Conservation (phyloP, 2,329 filamentous ascomycete genomes). For the Colletotrichum simmondsii region DNA sequence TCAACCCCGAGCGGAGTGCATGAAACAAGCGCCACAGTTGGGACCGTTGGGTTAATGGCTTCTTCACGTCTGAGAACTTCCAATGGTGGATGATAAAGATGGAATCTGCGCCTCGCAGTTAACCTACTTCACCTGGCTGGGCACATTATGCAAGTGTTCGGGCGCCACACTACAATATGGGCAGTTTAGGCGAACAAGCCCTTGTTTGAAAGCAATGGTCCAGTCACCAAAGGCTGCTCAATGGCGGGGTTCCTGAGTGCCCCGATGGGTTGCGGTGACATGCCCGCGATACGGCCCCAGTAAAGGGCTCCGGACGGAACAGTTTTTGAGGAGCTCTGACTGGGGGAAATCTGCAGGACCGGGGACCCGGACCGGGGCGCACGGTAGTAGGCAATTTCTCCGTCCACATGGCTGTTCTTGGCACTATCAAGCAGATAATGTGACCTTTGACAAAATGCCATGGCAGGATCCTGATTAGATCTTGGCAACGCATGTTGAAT, state of each 20-base stretch:
- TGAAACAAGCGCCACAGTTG: background rate
- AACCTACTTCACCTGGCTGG: background rate
- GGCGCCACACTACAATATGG: conserved; percentile 17
- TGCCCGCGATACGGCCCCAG: background rate
- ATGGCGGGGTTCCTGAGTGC: background rate
- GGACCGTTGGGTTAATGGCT: background rate
- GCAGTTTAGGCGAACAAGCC: conserved; percentile 1
- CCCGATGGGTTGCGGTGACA: background rate
- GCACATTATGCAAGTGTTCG: conserved; percentile 4
- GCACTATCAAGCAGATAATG: conserved; percentile 19
- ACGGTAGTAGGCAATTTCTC: conserved; percentile 20
- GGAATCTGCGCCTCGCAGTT: background rate
- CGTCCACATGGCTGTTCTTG: conserved; percentile 25
- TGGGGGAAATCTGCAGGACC: conserved; percentile 18
- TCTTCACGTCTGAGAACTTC: background rate
- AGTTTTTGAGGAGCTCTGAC: conserved; percentile 8
- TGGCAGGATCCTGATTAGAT: conserved; percentile 5
- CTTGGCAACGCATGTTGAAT: background rate
- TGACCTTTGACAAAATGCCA: background rate
- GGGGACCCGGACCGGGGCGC: conserved; percentile 14
- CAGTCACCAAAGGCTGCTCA: background rate
- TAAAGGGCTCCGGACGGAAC: background rate
- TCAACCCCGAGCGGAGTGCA: background rate
- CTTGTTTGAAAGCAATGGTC: background rate
- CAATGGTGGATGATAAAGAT: background rate